Evolutionary conservation across 2,329 filamentous ascomycete species (phyloP), one percentile per base, ranked within the genome.

Genomic region (Monosporascus ibericus): DNA sequence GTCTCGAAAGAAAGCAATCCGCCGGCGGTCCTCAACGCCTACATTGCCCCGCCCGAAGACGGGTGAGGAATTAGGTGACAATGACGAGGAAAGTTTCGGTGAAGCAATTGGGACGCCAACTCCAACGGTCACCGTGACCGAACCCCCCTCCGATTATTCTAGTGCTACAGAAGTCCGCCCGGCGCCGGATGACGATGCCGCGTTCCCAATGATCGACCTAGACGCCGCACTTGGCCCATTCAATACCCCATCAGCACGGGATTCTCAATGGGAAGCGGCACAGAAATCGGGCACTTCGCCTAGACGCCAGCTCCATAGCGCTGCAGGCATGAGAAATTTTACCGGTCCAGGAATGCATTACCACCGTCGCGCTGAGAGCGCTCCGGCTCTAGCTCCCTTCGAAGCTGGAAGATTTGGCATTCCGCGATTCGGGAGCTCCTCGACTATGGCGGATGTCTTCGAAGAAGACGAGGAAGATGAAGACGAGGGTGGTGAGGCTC

Each of bases 211-310:
- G 68, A 95, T 99, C 57, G 94, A 99, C 68, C 75, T 99, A 42
- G 94, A 99, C 71, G 92, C 92, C 18, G 94, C 92, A 25, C 78
- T 97, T 1, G 92, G 91, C 2, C 91, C 92, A 0, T 95, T 96
- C 70, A 94, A 95, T 63, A 95, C 91, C 0, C 88, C 88, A 25
- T 74, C 84, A 2, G 75, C 75, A 34, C 76, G 76, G 11, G 85
- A 84, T 53, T 74, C 80, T 2, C 83, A 85, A 54, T 87, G 85
- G 78, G 84, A 87, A 55, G 81, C 83, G 2, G 85, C 84, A 7
- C 83, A 87, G 58, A 75, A 75, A 53, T 77, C 77, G 1, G 78
- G 79, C 6, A 76, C 75, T 6, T 72, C 75, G n/a, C 72, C 75
- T 38, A 84, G 86, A 62, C 80, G 86, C 58, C 81, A 86, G 53